Conservation (phyloP, 1,139 yeast genomes). For the Hanseniaspora uvarum region DNA sequence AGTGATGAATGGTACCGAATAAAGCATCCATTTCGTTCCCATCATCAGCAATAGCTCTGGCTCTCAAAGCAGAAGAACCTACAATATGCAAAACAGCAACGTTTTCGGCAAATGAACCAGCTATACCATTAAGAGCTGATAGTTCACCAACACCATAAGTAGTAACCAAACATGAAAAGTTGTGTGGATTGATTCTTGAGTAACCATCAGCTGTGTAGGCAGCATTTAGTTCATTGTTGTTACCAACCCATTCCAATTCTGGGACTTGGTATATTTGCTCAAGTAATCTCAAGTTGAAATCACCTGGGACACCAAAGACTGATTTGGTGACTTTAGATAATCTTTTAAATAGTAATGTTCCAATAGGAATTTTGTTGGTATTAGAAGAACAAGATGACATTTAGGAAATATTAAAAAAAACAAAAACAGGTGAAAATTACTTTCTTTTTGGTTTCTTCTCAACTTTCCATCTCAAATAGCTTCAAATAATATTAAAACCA, state of each 20-base stretch:
- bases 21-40: slow-evolving; percentile 25
- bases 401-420: background rate
- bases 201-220: slow-evolving; percentile 64
- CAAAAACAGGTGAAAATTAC: too few relatives aligned
- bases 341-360: slow-evolving; percentile 25
- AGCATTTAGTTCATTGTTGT: slow-evolving; percentile 48
- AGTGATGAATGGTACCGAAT: slow-evolving; percentile 43
- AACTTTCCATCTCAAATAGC: too few relatives aligned
- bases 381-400: background rate
- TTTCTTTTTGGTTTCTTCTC: too few relatives aligned
- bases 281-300: slow-evolving; percentile 46
- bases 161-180: slow-evolving; percentile 49
- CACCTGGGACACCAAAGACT: slow-evolving; percentile 45
- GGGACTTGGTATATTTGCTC: slow-evolving; percentile 40
- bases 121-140: slow-evolving; percentile 55
- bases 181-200: slow-evolving; percentile 46
- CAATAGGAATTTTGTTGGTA: background rate
- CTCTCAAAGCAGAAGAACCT: slow-evolving; percentile 43
- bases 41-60: slow-evolving; percentile 1
- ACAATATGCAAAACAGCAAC: slow-evolving; percentile 57
- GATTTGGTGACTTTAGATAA: slow-evolving; percentile 28
- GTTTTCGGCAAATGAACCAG: slow-evolving; percentile 59
- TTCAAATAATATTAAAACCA: too few relatives aligned
- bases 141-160: slow-evolving; percentile 70
- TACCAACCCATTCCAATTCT: slow-evolving; percentile 35